Conservation (phyloP, 2,329 filamentous ascomycete genomes). For the Botrytis aclada region DNA sequence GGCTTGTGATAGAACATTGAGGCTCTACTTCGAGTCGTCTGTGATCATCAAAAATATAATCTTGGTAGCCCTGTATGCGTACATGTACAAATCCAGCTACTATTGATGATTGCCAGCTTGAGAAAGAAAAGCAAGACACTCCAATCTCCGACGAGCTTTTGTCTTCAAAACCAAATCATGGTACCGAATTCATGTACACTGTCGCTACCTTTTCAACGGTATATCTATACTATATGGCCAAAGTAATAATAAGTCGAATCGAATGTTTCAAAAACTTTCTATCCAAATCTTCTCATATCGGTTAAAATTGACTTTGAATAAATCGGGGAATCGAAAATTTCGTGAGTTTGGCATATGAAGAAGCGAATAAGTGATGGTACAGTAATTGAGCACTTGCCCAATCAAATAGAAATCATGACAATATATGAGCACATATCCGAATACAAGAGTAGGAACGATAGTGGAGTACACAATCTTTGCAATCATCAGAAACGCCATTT, state of each 20-base stretch:
- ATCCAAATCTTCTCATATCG: not conserved
- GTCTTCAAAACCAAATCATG: no score
- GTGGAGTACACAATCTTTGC: not conserved
- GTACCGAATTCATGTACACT: no score
- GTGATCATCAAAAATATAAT: no score
- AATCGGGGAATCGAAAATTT: not conserved
- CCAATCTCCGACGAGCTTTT: no score
- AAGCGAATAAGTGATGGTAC: not conserved
- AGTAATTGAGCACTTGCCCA: not conserved
- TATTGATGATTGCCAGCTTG: no score
- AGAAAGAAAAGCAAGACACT: no score
- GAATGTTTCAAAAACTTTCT: not conserved
- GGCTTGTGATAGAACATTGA: not conserved
- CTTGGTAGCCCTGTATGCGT: no score
- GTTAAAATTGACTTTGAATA: not conserved
- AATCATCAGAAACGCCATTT: not conserved
- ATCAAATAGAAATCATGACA: not conserved
- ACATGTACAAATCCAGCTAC: no score
- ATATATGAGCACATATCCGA: not conserved
- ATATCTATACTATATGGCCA: no score
- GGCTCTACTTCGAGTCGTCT: no score
- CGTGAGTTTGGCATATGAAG: not conserved
- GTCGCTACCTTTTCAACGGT: no score
- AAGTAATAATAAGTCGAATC: no score
- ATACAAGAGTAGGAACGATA: not conserved